Evolutionary conservation across 1,139 yeast species (phyloP), one percentile per base, ranked within the genome.

Genomic region (Pneumocystis oryctolagi): DNA sequence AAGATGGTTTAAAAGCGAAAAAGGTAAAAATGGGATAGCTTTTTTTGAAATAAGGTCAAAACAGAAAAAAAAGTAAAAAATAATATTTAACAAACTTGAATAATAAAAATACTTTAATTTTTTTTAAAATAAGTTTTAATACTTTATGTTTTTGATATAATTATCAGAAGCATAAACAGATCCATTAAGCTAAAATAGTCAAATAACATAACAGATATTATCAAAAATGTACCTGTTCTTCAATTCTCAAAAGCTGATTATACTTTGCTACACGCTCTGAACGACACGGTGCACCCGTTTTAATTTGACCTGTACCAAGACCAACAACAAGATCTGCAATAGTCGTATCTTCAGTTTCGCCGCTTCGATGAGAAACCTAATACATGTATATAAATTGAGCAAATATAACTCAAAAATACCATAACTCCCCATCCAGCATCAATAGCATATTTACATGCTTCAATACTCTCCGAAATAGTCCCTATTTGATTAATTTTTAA

Each of bases 211-310:
- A 47, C 9, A 47, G 25, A 47, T 25, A 47, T 25, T 25, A n/a
- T n/a, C 25, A 8, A 12, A 47, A 47, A 47, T 20, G 25, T 47
- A 47, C 55, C 80, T 86, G 89, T 81, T 90, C 95, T 83, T 90
- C 97, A 73, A 90, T 90, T 82, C 97, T 88, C 78, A 90, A 84
- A 79, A 90, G 85, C 83, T 89, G 68, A 85, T 87, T 87, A 79
- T 85, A 85, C 82, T 90, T 90, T 77, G 97, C 97, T 78, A 90
- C 85, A 84, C 97, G 89, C 83, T 90, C 97, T 70, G 96, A 88
- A 83, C 97, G 89, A 72, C 96, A 95, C 76, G 97, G 96, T 75
- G 97, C 97, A 85, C 97, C 97, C 72, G 96, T 87, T 89, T 90
- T 90, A 79, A 90, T 85, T 83, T 90, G 96, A 77, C 96, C 97